These are phyloP conservation scores for Drosera capensis DNA, from an alignment of 148 eudicot genomes.

Conservation along the genomic window DNA sequence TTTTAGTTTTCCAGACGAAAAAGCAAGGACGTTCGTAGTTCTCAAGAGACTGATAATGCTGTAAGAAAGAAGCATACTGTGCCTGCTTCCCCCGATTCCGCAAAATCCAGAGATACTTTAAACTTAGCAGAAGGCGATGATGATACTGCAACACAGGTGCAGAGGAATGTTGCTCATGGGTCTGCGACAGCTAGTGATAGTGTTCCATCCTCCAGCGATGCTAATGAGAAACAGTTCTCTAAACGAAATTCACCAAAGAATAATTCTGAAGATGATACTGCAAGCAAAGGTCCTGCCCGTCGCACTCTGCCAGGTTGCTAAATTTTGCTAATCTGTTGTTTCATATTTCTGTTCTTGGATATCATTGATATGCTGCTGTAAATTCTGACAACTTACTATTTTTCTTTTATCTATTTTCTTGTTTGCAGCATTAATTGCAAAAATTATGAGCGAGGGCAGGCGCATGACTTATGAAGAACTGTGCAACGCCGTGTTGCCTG, in stretches of 20 bases:
- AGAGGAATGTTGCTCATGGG: slow-evolving; percentile 26
- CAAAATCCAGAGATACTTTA: slow-evolving; percentile 27
- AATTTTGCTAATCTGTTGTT: slow-evolving; percentile 1
- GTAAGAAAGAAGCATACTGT: slow-evolving; percentile 36
- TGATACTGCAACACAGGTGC: slow-evolving; percentile 20
- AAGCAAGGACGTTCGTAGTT: slow-evolving; percentile 42
- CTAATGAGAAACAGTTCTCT: slow-evolving; percentile 31
- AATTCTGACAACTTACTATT: neutral
- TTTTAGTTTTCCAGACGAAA: slow-evolving; percentile 56
- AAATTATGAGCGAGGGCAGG: slow-evolving; percentile 82
- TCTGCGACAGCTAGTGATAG: slow-evolving; percentile 27
- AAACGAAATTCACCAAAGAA: slow-evolving; percentile 26
- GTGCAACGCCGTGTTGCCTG: slow-evolving; percentile 81
- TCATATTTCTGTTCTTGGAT: neutral
- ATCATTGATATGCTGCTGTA: neutral
- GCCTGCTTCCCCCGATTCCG: slow-evolving; percentile 39
- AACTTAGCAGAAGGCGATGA: slow-evolving; percentile 29
- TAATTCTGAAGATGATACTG: slow-evolving; percentile 46
- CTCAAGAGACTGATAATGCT: slow-evolving; percentile 46
- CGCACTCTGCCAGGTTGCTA: slow-evolving; percentile 86
- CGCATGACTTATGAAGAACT: slow-evolving; percentile 86
- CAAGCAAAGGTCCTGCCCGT: slow-evolving; percentile 26
- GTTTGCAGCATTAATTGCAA: slow-evolving; percentile 62
- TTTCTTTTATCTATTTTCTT: neutral
- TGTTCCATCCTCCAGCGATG: slow-evolving; percentile 40